Evolutionary conservation across 768 basidiomycete genomes (phyloP).

Genomic region (Lactifluus volemus): DNA sequence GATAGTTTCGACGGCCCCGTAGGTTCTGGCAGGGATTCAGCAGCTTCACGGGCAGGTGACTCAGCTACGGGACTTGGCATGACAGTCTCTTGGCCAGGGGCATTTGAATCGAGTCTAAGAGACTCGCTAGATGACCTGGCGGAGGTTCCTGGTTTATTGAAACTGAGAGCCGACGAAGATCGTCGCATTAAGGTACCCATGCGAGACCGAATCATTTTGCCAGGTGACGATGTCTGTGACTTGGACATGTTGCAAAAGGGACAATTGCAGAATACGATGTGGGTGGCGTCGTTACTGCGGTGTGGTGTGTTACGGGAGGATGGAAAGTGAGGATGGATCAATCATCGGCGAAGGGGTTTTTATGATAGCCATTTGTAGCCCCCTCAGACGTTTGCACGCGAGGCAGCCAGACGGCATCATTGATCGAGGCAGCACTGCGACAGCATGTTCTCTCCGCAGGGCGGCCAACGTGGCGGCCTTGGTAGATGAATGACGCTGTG

Average conservation of each 20-base stretch:
- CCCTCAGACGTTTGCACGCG: conserved; percentile 6
- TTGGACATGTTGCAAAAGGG: conserved; percentile 11
- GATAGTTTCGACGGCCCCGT: conserved; percentile 24
- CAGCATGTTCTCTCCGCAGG: conserved; percentile 10
- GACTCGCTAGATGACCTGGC: conserved; percentile 18
- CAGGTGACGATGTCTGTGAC: neutral
- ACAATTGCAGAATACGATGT: neutral
- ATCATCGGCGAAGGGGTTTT: conserved; percentile 5
- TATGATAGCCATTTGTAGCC: neutral
- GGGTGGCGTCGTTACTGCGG: neutral
- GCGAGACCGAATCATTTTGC: conserved; percentile 15
- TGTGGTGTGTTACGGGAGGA: conserved; percentile 1
- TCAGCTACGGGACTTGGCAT: conserved; percentile 62
- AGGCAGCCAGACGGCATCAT: conserved; percentile 17
- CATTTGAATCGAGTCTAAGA: conserved; percentile 29
- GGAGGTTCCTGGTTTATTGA: conserved; percentile 9
- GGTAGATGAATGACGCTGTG: neutral
- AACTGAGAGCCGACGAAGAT: conserved; percentile 16
- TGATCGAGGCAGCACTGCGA: conserved; percentile 17
- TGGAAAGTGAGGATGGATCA: conserved; percentile 2
- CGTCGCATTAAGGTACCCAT: conserved; percentile 18
- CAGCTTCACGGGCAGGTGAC: conserved; percentile 54
- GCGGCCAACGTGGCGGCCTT: neutral
- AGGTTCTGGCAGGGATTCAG: conserved; percentile 23
- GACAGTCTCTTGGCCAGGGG: conserved; percentile 23